Evolutionary conservation across 768 basidiomycete species (phyloP).

Genomic region (Amylocystis lapponica): DNA sequence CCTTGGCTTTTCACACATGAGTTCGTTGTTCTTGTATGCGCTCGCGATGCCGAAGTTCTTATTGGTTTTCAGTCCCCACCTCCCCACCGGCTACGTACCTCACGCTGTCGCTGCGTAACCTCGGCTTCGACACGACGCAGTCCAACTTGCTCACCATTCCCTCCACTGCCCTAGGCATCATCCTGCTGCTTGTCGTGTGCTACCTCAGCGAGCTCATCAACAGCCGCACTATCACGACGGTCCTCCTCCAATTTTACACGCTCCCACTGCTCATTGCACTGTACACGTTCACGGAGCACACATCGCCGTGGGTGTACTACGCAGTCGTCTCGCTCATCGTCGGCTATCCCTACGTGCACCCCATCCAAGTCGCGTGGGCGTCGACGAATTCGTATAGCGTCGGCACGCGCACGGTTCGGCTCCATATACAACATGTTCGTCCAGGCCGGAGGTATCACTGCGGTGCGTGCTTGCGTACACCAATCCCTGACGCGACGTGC

Average conservation of each 20-base stretch:
- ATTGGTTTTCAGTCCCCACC: constrained; percentile 47
- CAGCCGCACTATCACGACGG: constrained; percentile 47
- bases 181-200: constrained; percentile 34
- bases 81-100: constrained; percentile 58
- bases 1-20: constrained; percentile 49
- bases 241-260: constrained; percentile 58
- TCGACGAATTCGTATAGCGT: constrained; percentile 59
- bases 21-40: constrained; percentile 24
- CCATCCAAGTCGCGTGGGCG: constrained; percentile 43
- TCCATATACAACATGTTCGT: constrained; percentile 62
- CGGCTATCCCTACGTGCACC: constrained; percentile 37
- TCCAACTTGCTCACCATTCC: constrained; percentile 62
- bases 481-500: constrained; percentile 8
- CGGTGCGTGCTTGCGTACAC: constrained; percentile 23
- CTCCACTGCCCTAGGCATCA: constrained; percentile 45
- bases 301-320: constrained; percentile 55
- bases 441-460: constrained; percentile 46
- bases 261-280: constrained; percentile 55
- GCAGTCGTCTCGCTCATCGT: constrained; percentile 50
- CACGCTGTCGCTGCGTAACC: constrained; percentile 53
- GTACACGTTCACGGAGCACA: constrained; percentile 41
- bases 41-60: neutral
- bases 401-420: constrained; percentile 43
- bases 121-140: constrained; percentile 59
- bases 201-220: constrained; percentile 52